Conservation (phyloP, 73 alveolate genomes). For the Loxodes magnus region DNA sequence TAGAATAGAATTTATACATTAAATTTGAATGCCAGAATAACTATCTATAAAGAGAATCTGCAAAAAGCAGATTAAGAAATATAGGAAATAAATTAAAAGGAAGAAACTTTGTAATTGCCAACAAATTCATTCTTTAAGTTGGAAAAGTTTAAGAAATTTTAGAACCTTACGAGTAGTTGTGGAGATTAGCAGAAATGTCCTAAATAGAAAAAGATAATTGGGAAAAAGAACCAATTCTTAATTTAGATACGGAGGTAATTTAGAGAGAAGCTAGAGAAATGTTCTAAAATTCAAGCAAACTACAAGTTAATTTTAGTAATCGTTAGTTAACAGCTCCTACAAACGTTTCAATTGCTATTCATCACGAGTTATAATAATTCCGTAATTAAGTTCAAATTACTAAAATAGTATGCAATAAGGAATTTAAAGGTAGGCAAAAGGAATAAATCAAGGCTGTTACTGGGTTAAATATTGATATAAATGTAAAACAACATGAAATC, state of each 20-base stretch:
- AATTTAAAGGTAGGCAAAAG: conserved; percentile 93
- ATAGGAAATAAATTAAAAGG: conserved; percentile 62
- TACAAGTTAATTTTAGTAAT: conserved; percentile 3
- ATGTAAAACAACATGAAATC: conserved; percentile 18
- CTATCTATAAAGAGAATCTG: conserved; percentile 18
- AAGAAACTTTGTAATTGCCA: conserved; percentile 62
- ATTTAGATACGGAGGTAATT: conserved; percentile 70
- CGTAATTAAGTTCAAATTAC: conserved; percentile 45
- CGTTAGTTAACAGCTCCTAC: conserved; percentile 25
- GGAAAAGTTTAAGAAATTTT: conserved; percentile 48
- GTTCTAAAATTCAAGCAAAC: conserved; percentile 38
- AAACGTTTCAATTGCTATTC: conserved; percentile 9
- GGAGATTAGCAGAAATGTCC: conserved; percentile 50
- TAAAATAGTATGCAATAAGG: conserved; percentile 66
- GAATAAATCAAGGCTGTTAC: conserved; percentile 54
- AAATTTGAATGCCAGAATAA: no score
- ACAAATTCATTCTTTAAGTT: conserved; percentile 53
- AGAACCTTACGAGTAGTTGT: conserved; percentile 65
- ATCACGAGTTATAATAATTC: conserved; percentile 29
- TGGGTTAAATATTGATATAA: conserved; percentile 10
- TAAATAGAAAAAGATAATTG: conserved; percentile 26
- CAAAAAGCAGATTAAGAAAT: conserved; percentile 43
- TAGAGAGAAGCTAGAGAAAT: conserved; percentile 60
- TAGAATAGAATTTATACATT: no score
- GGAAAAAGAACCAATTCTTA: conserved; percentile 28